Evolutionary conservation across 805 yeast species (phyloP), one percentile per base, ranked within the genome.

Genomic region (Spathaspora sp.): DNA sequence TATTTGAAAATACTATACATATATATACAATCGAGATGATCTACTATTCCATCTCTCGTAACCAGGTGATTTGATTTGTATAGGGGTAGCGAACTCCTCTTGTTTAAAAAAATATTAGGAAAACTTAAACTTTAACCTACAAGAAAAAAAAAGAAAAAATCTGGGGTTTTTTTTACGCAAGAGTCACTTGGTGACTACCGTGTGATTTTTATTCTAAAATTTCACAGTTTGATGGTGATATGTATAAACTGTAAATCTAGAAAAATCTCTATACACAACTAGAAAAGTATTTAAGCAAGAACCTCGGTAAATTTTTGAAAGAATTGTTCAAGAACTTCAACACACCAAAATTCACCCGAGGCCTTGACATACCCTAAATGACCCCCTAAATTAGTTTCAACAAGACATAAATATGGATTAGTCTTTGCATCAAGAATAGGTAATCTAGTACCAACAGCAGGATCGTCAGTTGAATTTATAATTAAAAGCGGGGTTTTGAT

Each of bases 311-410:
- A 68, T 44, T 60, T 50, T 51, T 57, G 62, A 44, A 72, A 63
- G 52, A 66, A 72, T 45, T 72, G 69, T 49, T 68, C 69, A n/a
- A 64, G 69, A 12, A 69, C 68, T 49, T 63, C 65, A 7, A 69
- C 73, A 50, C 73, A 57, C 96, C 96, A 89, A 59, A 90, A 79
- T 42, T 74, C 72, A 23, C 87, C 86, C 23, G 76, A 69, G 46
- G 73, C 67, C 56, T 78, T 74, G 54, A 82, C 89, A 86, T 86
- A 89, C n/a, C 89, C 94, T 49, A 89, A 75, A 66, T 89, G 96
- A 1, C 96, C 96, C 6, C 96, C 96, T 49, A 79, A 73, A 42
- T 78, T 75, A 6, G 92, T 85, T 52, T 82, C 78, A 5, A 83
- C 73, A 60, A 85, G 57, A 44, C 79, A 68, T 32, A 82, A 67